A percentile compares a stretch with the other conserved stretches of the same genome.
Conservation (phyloP, 306 rosid species). For the Chamaecrista fasciculata region DNA sequence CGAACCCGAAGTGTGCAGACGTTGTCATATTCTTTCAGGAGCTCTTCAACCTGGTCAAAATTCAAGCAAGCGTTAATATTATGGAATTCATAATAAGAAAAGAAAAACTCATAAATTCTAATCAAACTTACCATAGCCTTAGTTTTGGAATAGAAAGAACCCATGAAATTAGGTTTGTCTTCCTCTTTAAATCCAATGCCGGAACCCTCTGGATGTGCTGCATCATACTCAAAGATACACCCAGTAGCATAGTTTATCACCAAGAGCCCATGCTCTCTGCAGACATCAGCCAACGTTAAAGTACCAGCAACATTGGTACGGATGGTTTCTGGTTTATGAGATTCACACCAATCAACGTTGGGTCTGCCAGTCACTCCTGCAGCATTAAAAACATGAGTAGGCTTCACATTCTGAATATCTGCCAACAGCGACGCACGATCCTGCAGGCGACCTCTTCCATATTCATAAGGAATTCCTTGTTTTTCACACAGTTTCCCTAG, state of each 20-base stretch:
- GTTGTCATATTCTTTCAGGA: constrained; percentile 72
- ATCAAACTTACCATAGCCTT: constrained; percentile 68
- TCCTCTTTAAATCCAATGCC: constrained; percentile 84
- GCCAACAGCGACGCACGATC: constrained; percentile 62
- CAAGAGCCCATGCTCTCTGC: constrained; percentile 70
- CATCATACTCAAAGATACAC: constrained; percentile 80
- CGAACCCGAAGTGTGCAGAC: constrained; percentile 89
- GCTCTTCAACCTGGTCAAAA: constrained; percentile 76
- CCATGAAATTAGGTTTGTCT: constrained; percentile 77
- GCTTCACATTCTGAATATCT: constrained; percentile 63
- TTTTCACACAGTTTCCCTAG: constrained; percentile 72
- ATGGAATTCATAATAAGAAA: not conserved
- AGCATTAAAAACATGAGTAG: constrained; percentile 86
- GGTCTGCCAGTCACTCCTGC: constrained; percentile 90
- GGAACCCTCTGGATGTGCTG: constrained; percentile 70
- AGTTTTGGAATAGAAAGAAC: constrained; percentile 85
- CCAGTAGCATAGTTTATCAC: constrained; percentile 83
- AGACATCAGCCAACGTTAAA: constrained; percentile 76
- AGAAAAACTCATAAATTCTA: not conserved
- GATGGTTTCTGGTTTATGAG: constrained; percentile 77
- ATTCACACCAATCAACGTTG: constrained; percentile 85
- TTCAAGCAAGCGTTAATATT: not conserved
- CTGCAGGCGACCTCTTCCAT: constrained; percentile 79
- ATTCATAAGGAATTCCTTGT: constrained; percentile 71
- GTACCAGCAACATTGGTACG: constrained; percentile 73